Evolutionary conservation across 2,329 filamentous ascomycete genomes (phyloP), one percentile per base, ranked within the genome.

Genomic region (Talaromyces islandicus): DNA sequence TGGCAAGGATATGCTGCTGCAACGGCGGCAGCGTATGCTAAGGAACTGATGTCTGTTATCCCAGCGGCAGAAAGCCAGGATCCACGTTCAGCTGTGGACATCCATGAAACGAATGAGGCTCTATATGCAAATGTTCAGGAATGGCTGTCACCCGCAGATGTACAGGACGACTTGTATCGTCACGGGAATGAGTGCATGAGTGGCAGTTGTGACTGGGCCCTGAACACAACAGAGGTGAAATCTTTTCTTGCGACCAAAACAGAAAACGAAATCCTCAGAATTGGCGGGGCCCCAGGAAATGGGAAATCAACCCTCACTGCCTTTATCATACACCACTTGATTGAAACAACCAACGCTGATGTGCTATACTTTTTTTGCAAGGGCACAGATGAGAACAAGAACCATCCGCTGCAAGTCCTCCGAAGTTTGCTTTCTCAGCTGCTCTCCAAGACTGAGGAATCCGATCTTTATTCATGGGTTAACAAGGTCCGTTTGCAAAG

Each of bases 1-100:
- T 76, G 73, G 74, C 71, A 75, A 24, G 38, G 51, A 0, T 74
- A 73, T 59, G 72, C 74, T 0, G 71, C 66, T 4, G 67, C 60
- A 7, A 67, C 60, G 5, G 73, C 65, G 12, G 71, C 69, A 4
- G 71, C 69, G 4, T 68, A 63, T 51, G 54, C 63, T 21, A 66
- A 65, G 43, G 63, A 63, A 32, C 29, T 65, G n/a, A 46, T 65
- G 17, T n/a, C 57, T 25, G 46, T 55, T 52, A 41, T 55, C 54
- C 48, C 55, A 35, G 38, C 46, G 46, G 43, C 41, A 35, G 59
- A 59, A 35, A 24, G 32, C 30, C 59, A 57, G 27, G 38, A 54
- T 54, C 17, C 24, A 32, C 29, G 35, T 11, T 12, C 24, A 29
- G 24, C 11, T 27, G 27, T 17, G 11, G 14, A 52, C 27, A n/a